Percentiles rank a stretch among this genome's conserved stretches.
phyloP scores from a whole-genome alignment of 768 basidiomycete genomes.

The Suillus subalutaceus region DNA sequence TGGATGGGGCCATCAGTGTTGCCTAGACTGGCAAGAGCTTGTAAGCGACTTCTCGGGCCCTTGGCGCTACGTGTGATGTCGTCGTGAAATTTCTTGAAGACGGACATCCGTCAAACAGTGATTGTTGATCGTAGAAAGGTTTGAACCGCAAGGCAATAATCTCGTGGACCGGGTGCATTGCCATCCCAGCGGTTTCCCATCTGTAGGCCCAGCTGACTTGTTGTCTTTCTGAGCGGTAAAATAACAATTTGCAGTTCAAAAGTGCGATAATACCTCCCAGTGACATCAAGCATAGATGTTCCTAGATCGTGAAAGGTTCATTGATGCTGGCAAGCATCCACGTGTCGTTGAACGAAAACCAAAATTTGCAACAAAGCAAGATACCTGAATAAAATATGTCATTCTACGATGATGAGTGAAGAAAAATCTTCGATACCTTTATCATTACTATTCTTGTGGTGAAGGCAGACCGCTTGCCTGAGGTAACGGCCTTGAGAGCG shows the following conservation, averaged over 20 bases:
- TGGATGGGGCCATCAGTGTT: neutral
- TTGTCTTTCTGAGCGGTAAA: neutral
- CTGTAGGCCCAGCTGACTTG: neutral
- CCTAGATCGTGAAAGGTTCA: neutral
- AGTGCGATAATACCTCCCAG: neutral
- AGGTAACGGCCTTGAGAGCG: neutral
- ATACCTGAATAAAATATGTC: neutral
- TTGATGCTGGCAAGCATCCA: neutral
- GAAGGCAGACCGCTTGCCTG: neutral
- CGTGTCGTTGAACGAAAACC: neutral
- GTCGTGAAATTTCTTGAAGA: conserved; percentile 61
- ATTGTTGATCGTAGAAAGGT: conserved; percentile 50
- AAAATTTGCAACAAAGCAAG: neutral
- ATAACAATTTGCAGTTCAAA: neutral
- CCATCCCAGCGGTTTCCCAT: neutral
- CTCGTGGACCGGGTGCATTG: neutral
- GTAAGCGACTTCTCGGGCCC: conserved; percentile 10
- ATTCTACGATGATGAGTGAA: neutral
- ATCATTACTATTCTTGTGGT: neutral
- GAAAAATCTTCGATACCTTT: neutral
- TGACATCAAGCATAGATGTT: neutral
- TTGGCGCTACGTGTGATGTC: conserved; percentile 35
- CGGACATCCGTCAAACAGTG: conserved; percentile 29
- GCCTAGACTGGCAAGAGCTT: neutral
- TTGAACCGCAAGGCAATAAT: neutral